Evolutionary conservation across 2,329 filamentous ascomycete species (phyloP).

Genomic region (Ilyonectria robusta): DNA sequence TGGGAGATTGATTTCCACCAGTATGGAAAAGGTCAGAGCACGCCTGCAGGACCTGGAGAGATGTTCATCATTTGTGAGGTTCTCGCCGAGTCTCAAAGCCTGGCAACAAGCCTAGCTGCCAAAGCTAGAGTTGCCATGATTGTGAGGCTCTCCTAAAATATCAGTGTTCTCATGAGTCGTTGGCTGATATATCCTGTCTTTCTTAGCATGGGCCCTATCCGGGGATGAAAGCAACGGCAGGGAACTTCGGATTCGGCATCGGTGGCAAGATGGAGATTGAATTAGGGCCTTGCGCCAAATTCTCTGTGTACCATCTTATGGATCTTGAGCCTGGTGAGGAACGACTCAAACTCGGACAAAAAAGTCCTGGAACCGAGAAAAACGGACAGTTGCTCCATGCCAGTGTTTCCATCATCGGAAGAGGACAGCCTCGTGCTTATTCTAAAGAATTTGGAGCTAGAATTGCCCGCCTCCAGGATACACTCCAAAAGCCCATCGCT

Average conservation of each 20-base stretch:
- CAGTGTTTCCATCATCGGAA: conserved; percentile 19
- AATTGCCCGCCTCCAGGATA: not conserved
- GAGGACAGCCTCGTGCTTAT: not conserved
- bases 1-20: conserved; percentile 56
- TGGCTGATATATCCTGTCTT: accelerated
- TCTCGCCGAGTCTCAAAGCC: conserved; percentile 59
- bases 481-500: not conserved
- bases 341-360: not conserved
- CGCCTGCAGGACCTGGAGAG: conserved; percentile 17
- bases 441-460: not conserved
- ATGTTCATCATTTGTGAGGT: conserved; percentile 64
- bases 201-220: conserved; percentile 61
- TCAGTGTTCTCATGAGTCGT: not conserved
- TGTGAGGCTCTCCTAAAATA: conserved; percentile 25
- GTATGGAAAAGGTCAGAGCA: conserved; percentile 55
- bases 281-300: conserved; percentile 57
- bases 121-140: conserved; percentile 50
- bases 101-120: conserved; percentile 55
- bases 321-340: conserved; percentile 51
- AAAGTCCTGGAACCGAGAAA: not conserved
- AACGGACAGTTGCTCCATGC: conserved; percentile 8
- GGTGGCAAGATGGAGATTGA: conserved; percentile 49
- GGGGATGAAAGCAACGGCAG: conserved; percentile 66
- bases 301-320: conserved; percentile 66
- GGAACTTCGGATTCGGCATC: conserved; percentile 61